These are phyloP conservation scores for Fomitopsis schrenkii DNA, from an alignment of 1,284 basidiomycete species.

Conservation along the genomic window DNA sequence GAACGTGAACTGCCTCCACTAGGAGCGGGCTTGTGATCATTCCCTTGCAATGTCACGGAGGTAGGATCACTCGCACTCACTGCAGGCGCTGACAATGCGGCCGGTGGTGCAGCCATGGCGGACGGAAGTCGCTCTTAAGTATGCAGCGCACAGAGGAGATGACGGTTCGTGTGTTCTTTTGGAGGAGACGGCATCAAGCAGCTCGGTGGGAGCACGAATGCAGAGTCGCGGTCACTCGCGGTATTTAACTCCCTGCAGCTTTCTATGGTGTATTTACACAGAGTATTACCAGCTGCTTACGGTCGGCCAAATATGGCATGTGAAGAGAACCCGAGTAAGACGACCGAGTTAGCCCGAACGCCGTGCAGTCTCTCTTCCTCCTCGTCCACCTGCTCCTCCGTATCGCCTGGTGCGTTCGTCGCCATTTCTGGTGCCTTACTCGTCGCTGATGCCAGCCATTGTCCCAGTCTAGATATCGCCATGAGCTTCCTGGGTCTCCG, in stretches of 20 bases:
- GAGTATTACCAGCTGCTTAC: not conserved
- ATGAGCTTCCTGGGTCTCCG: slow-evolving; percentile 77
- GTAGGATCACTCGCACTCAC: slow-evolving; percentile 25
- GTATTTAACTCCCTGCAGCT: too few species aligned
- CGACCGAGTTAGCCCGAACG: not conserved
- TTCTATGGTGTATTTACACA: too few species aligned
- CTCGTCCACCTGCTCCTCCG: not conserved
- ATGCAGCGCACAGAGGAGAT: not conserved
- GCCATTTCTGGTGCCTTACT: not conserved
- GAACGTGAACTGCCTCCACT: slow-evolving; percentile 87
- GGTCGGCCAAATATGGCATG: not conserved
- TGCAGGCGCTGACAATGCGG: slow-evolving; percentile 31
- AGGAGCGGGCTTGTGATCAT: not conserved
- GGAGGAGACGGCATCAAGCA: too few species aligned
- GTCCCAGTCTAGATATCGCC: not conserved
- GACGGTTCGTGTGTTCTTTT: not conserved
- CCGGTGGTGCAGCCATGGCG: slow-evolving; percentile 10
- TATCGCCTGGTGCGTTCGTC: not conserved
- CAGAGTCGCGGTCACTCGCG: too few species aligned
- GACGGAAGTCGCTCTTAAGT: not conserved
- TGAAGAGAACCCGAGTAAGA: not conserved
- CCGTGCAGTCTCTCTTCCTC: not conserved
- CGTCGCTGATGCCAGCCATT: not conserved
- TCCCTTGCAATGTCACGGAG: not conserved
- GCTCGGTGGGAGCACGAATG: too few species aligned